phyloP scores from a whole-genome alignment of 2,329 filamentous ascomycete species.

The Trichoderma sp. region DNA sequence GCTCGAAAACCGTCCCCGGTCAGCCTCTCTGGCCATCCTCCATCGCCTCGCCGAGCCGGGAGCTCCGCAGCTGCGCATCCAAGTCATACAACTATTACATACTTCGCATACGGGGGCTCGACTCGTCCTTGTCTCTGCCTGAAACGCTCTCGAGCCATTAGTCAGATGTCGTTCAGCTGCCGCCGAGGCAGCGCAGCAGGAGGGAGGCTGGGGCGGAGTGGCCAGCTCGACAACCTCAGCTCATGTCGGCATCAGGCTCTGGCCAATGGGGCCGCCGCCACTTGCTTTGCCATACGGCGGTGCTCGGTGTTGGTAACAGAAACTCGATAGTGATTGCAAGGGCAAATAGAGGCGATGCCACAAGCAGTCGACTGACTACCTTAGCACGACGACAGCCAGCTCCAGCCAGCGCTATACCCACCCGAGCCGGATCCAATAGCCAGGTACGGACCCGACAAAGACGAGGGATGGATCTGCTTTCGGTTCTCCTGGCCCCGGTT shows the following conservation, averaged over 20 bases:
- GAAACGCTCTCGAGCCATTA: slow-evolving; percentile 11
- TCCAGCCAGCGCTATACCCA: slow-evolving; percentile 2
- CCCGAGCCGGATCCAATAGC: slow-evolving; percentile 25
- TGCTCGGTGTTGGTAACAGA: background rate
- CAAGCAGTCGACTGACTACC: slow-evolving; percentile 3
- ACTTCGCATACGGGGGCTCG: background rate
- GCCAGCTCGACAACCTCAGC: background rate
- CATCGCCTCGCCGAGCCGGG: slow-evolving; percentile 6
- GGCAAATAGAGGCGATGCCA: background rate
- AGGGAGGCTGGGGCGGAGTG: background rate
- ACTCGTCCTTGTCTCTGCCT: slow-evolving; percentile 23
- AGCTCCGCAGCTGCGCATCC: background rate
- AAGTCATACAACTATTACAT: no score
- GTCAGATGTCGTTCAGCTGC: slow-evolving; percentile 11
- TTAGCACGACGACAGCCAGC: background rate
- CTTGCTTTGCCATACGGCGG: background rate
- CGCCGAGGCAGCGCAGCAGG: background rate
- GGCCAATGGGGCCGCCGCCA: slow-evolving; percentile 3
- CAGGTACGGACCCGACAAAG: slow-evolving; percentile 25
- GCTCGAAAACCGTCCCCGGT: background rate
- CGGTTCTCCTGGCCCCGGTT: slow-evolving; percentile 23
- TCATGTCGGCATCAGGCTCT: slow-evolving; percentile 8
- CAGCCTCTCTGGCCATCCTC: background rate
- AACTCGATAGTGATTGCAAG: no score
- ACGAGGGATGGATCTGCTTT: slow-evolving; percentile 20